Evolutionary conservation across 208 protist genomes (phyloP), one percentile per base, ranked within the genome.

Genomic region (Crithidia mellificae): DNA sequence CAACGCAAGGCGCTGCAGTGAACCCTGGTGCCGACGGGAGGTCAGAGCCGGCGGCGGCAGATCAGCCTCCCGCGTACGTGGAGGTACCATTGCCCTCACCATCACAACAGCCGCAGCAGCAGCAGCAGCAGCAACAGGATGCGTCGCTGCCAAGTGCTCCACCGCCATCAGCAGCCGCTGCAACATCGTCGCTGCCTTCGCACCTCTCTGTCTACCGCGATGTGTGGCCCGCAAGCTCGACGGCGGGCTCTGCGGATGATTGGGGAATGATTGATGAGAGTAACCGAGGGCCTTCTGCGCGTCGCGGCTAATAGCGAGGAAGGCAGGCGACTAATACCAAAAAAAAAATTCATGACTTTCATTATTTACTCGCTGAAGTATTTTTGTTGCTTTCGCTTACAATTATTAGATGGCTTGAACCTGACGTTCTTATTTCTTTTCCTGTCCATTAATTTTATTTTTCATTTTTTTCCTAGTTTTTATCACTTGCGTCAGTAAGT

Each of bases 261-360:
- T 62, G 62, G 54, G 62, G 63, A n/a, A 57, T n/a, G 46, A 51
- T 56, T 52, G 62, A 75, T 19, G 44, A 36, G 14, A 57, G 43
- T 44, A 25, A 46, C 47, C 50, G 32, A 17, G 30, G 25, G 24
- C 25, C 49, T 22, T 46, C 39, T 25, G 47, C 56, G 1, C 59
- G 46, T 8, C 29, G 24, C 9, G n/a, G 50, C 15, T 77, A 50
- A 52, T n/a, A 51, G 38, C 9, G 1, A n/a, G 11, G 12, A 59
- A 47, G 32, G 2, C 12, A 36, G n/a, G n/a, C n/a, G n/a, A n/a
- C n/a, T 32, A 11, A 14, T n/a, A 29, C 34, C n/a, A 50, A 50
- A 34, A 36, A 32, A 15, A 6, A 46, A n/a, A 15, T 41, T 41
- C 6, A 12, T 15, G 36, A 41, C 36, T 12, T n/a, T n/a, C n/a